Conservation (phyloP, 2,329 filamentous ascomycete species). For the Parasarocladium wereldwijsianum region DNA sequence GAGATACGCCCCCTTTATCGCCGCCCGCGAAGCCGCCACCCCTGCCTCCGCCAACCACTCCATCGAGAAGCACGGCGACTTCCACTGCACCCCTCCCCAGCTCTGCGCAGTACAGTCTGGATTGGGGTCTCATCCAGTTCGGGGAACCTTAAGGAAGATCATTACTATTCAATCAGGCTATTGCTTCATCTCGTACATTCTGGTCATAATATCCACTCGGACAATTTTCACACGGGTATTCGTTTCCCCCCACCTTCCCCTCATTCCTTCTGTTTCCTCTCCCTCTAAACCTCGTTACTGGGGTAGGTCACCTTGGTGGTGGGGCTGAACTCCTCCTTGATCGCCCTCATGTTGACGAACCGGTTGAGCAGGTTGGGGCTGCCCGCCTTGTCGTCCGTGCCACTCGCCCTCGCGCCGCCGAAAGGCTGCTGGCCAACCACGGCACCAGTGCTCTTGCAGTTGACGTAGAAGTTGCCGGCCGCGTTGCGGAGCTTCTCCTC, state of each 20-base stretch:
- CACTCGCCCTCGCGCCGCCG: constrained; percentile 51
- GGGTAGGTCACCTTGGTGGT: constrained; percentile 52
- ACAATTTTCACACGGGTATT: no score
- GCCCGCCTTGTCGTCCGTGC: constrained; percentile 62
- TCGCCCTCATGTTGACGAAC: constrained; percentile 51
- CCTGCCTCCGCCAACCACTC: no score
- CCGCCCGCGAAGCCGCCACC: no score
- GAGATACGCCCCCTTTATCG: no score
- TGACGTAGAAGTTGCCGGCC: constrained; percentile 77
- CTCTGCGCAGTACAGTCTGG: no score
- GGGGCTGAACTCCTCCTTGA: constrained; percentile 62
- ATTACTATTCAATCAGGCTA: no score
- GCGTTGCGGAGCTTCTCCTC: constrained; percentile 58
- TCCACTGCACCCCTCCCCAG: no score
- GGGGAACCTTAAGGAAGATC: no score
- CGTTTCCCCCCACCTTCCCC: not conserved
- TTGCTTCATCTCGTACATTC: no score
- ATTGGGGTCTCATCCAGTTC: no score
- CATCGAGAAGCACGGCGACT: no score
- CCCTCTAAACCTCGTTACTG: constrained; percentile 47
- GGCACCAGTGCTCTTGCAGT: constrained; percentile 66
- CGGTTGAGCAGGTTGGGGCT: constrained; percentile 47
- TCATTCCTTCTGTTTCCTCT: not conserved
- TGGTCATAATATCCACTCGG: no score
- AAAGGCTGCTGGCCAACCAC: constrained; percentile 63